These are phyloP conservation scores for Brassica napus DNA, from an alignment of 345 rosid species.

Conservation along the genomic window Da-Ae NC_063451.1:35636501-35637000, in stretches of 20 bases:
- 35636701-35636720: slow-evolving; percentile 36
- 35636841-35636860: slow-evolving; percentile 32
- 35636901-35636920: slow-evolving; percentile 40
- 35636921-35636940: slow-evolving; percentile 34
- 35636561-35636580: slow-evolving; percentile 37
- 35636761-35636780: slow-evolving; percentile 36
- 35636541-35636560: slow-evolving; percentile 34
- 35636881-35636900: slow-evolving; percentile 36
- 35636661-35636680: slow-evolving; percentile 39
- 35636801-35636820: slow-evolving; percentile 38
- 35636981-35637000: slow-evolving; percentile 40
- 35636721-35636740: slow-evolving; percentile 32
- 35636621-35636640: slow-evolving; percentile 34
- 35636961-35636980: slow-evolving; percentile 40
- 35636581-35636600: slow-evolving; percentile 30
- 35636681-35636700: slow-evolving; percentile 28
- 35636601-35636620: slow-evolving; percentile 27
- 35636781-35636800: slow-evolving; percentile 40
- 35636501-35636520: slow-evolving; percentile 38
- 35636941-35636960: slow-evolving; percentile 39
- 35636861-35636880: slow-evolving; percentile 23
- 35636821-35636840: slow-evolving; percentile 36
- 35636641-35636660: slow-evolving; percentile 27
- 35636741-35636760: slow-evolving; percentile 34
- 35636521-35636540: slow-evolving; percentile 42